Conservation (phyloP, 192 early-diverging fungal genomes). For the Coemansia sp. region DNA sequence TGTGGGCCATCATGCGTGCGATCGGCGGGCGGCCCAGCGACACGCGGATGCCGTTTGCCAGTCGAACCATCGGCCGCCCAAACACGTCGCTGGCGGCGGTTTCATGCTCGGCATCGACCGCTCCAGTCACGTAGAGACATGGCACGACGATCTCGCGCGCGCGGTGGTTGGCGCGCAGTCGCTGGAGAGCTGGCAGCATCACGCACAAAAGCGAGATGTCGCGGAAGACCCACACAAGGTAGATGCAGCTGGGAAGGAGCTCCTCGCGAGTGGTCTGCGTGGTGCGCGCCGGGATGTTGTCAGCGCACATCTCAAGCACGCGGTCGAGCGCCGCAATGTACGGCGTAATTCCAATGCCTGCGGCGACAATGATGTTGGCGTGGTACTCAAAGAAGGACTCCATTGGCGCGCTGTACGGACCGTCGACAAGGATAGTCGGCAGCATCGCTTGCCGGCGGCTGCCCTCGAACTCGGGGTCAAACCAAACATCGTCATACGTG, state of each 20-base stretch:
- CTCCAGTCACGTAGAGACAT: constrained; percentile 45
- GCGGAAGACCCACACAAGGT: constrained; percentile 52
- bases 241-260: constrained; percentile 43
- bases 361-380: constrained; percentile 68
- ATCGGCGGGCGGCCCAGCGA: constrained; percentile 47
- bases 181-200: constrained; percentile 32
- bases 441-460: constrained; percentile 40
- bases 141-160: constrained; percentile 49
- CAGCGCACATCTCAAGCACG: constrained; percentile 41
- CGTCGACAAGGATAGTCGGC: constrained; percentile 70
- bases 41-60: constrained; percentile 51
- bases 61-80: constrained; percentile 46
- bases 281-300: constrained; percentile 43
- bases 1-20: constrained; percentile 43
- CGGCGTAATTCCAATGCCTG: constrained; percentile 84
- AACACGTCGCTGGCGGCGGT: constrained; percentile 44
- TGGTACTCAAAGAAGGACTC: constrained; percentile 81
- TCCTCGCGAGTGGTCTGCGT: constrained; percentile 43
- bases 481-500: constrained; percentile 43
- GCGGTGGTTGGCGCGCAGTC: constrained; percentile 32
- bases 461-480: constrained; percentile 22
- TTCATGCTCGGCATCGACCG: constrained; percentile 37
- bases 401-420: constrained; percentile 72
- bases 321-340: constrained; percentile 55
- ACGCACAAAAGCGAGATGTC: constrained; percentile 42